Base-by-base conservation (phyloP, 176 grass and related monocot species). In the Aegilops umbellulata region DNA sequence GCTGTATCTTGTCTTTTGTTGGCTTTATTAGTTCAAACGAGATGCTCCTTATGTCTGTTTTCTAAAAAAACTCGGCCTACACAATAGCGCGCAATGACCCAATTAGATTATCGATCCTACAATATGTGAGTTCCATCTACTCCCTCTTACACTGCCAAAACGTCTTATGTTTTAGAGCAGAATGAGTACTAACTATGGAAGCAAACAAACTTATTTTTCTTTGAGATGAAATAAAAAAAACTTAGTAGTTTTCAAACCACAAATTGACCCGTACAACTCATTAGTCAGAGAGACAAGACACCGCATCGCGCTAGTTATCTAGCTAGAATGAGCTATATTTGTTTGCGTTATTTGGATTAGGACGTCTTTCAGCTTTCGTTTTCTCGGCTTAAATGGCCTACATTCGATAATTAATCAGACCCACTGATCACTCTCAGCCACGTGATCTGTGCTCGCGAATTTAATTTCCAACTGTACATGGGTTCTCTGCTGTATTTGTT, bases 401-500 rank as follows among this genome's bases (percentile, higher is more conserved):
- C 49, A 13, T 27, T 76, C 74, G 26, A 1, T 76, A 22, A 76
- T 31, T 76, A 55, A 76, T 76, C 46, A 55, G 26, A 31, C 46
- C 2, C 46, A 5, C 46, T 55, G 46, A 53, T 55, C 74, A 1
- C 26, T 76, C 46, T 32, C 14, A 55, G 46, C 74, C 74, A 76
- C 27, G 27, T 31, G 46, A 22, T 55, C 46, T 22, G 24, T 76
- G 73, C 17, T 13, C 47, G 22, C 5, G 46, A 76, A 55, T 76
- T 76, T 55, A 55, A 76, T 76, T 76, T 76, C 74, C 74, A 76
- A 55, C 74, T 55, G 46, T 76, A 76, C 46, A 32, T 22, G 17
- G 29, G 26, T 76, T 76, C 17, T 76, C 74, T 55, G 74, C 17
- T 76, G 74, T 76, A 55, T 76, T 76, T 76, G 46, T 76, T 76